phyloP scores from a whole-genome alignment of 1,139 yeast species.

The Saccharomyces hybrid region DNA sequence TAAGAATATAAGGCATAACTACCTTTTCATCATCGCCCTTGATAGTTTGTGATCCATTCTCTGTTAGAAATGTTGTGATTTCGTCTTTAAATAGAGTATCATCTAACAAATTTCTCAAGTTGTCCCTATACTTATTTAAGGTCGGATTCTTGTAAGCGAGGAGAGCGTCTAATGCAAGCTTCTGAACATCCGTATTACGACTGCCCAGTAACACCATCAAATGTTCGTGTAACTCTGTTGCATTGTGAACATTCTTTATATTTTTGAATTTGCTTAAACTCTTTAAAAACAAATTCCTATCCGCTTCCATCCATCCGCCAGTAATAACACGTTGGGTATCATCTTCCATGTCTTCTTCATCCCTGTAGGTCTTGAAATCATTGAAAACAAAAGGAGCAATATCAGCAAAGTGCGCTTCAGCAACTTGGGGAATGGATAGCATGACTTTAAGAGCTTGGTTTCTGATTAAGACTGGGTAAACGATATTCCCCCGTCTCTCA shows the following conservation, averaged over 20 bases:
- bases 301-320: constrained; percentile 51
- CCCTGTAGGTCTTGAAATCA: constrained; percentile 17
- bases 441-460: constrained; percentile 37
- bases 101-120: constrained; percentile 67
- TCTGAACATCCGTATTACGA: constrained; percentile 57
- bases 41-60: constrained; percentile 46
- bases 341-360: constrained; percentile 30
- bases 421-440: constrained; percentile 50
- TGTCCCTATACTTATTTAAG: constrained; percentile 63
- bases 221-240: constrained; percentile 48
- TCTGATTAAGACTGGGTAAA: constrained; percentile 29
- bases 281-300: constrained; percentile 52
- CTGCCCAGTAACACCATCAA: constrained; percentile 55
- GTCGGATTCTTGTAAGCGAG: constrained; percentile 55
- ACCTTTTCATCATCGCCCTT: constrained; percentile 50
- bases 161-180: constrained; percentile 64
- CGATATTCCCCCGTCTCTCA: constrained; percentile 32
- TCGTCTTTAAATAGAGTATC: constrained; percentile 85
- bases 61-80: constrained; percentile 52
- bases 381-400: constrained; percentile 52
- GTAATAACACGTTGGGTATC: constrained; percentile 10
- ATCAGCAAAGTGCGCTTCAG: constrained; percentile 51
- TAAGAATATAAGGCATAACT: constrained; percentile 64
- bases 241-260: constrained; percentile 46
- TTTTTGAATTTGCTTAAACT: constrained; percentile 60